A percentile compares a stretch with the other conserved stretches of the same genome.
Conservation (phyloP, 345 rosid species). For the Hibiscus syriacus region DNA sequence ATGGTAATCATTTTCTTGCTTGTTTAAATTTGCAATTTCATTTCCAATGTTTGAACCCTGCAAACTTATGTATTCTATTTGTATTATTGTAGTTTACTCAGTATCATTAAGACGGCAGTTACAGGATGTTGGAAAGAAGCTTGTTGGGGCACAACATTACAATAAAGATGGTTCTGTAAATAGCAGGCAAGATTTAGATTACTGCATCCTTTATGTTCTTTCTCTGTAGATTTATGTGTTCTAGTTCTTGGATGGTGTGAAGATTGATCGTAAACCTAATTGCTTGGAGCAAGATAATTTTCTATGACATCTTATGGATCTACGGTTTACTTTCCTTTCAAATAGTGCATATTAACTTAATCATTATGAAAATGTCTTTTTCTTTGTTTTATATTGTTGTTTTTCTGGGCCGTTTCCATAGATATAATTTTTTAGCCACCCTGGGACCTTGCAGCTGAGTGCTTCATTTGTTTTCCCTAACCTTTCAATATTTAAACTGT, state of each 20-base stretch:
- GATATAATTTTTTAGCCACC: too few relatives aligned
- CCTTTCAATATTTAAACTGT: neutral
- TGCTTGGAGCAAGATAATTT: neutral
- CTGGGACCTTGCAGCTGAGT: neutral
- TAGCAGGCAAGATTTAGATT: conserved; percentile 54
- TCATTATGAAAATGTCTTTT: too few relatives aligned
- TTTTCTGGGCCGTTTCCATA: too few relatives aligned
- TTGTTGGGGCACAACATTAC: conserved; percentile 87
- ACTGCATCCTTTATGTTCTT: neutral
- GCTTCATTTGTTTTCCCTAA: neutral
- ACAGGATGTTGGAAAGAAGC: conserved; percentile 95
- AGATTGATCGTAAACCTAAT: neutral
- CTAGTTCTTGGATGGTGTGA: neutral
- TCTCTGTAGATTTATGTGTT: neutral
- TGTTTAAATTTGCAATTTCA: conserved; percentile 12
- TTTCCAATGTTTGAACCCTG: conserved; percentile 8
- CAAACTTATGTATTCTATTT: conserved; percentile 22
- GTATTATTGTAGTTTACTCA: conserved; percentile 71
- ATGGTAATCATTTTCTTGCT: conserved; percentile 48
- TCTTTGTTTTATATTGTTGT: too few relatives aligned
- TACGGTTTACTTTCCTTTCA: too few relatives aligned
- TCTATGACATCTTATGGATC: too few relatives aligned
- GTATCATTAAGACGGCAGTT: conserved; percentile 95
- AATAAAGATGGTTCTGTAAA: conserved; percentile 92
- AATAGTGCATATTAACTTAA: too few relatives aligned